These are phyloP conservation scores for Pittosporum tobira DNA, from an alignment of 129 eudicot species.

Conservation along the genomic window DNA sequence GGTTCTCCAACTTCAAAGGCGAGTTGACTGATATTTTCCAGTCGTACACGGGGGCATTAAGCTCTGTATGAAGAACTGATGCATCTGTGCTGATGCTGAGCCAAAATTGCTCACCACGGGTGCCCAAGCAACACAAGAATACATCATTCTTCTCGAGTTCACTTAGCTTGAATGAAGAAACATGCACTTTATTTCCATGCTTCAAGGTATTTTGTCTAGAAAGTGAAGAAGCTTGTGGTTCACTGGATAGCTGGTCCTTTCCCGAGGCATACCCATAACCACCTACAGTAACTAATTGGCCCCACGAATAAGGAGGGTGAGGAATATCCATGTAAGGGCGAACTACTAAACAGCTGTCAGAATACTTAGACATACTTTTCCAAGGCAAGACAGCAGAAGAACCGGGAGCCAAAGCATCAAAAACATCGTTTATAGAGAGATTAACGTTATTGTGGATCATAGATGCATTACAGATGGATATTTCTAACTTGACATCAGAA, in stretches of 20 bases:
- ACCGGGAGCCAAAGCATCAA: conserved; percentile 46
- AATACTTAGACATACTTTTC: conserved; percentile 58
- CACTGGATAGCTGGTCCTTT: conserved; percentile 43
- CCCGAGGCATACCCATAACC: conserved; percentile 25
- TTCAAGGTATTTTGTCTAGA: conserved; percentile 56
- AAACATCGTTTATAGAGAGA: conserved; percentile 21
- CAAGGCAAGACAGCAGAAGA: conserved; percentile 64
- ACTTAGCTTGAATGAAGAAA: conserved; percentile 41
- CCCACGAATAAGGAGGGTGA: conserved; percentile 60
- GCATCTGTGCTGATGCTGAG: conserved; percentile 81
- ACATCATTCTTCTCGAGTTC: conserved; percentile 84
- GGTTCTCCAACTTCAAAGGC: conserved; percentile 89
- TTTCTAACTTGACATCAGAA: conserved; percentile 54
- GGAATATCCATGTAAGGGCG: conserved; percentile 54
- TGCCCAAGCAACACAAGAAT: conserved; percentile 58
- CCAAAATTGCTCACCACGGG: conserved; percentile 57
- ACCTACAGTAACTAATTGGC: conserved; percentile 45
- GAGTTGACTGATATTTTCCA: conserved; percentile 83
- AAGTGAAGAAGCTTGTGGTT: conserved; percentile 43
- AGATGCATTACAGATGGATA: conserved; percentile 37
- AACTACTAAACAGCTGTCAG: conserved; percentile 58
- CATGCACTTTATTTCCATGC: conserved; percentile 37
- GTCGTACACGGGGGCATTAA: conserved; percentile 86
- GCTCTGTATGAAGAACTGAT: conserved; percentile 88
- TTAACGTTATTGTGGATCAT: conserved; percentile 21